Evolutionary conservation across 805 yeast genomes (phyloP), one percentile per base, ranked within the genome.

Genomic region (Jamesozyma piceae): DNA sequence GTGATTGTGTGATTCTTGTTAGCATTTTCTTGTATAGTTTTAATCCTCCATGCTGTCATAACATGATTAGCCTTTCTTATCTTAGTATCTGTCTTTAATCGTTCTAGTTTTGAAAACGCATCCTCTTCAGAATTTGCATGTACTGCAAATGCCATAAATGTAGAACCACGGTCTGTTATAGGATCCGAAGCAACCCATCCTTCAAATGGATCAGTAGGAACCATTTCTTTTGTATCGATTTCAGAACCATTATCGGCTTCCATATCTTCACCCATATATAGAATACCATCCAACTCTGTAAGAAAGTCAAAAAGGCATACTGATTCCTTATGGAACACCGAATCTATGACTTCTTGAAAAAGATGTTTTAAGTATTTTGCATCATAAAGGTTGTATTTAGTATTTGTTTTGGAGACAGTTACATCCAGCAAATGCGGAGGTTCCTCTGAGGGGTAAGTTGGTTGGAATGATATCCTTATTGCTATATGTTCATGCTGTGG

Each of bases 1-100:
- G 73, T 69, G 0, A 77, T 73, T 0, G 80, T 85, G 22, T 64
- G 53, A 3, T 39, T 35, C 24, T 45, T 41, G 18, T 35, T 44
- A n/a, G n/a, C n/a, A 3, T 15, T 17, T 17, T 69, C 67, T 15
- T 50, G 41, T 1, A 56, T 64, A 0, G 57, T 60, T 43, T 70
- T 69, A 3, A 92, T 81, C 48, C 97, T 67, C 82, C 90, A 89
- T 0, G 95, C 92, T 14, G 78, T 74, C 80, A 92, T 92, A 47
- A 81, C 80, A 62, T 90, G 97, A 1, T 73, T 60, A 0, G 96
- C 80, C 47, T 73, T 71, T 6, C 78, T 60, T 14, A 92, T 70
- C 58, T 77, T 82, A 30, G 76, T 72, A 54, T 89, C 95, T 17
- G 71, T 64, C 41, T 74, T 71, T 31, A 92, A 62, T 11, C 64